These are phyloP conservation scores for Tirmania nivea DNA, from an alignment of 495 filamentous ascomycete species.

Conservation along the genomic window DNA sequence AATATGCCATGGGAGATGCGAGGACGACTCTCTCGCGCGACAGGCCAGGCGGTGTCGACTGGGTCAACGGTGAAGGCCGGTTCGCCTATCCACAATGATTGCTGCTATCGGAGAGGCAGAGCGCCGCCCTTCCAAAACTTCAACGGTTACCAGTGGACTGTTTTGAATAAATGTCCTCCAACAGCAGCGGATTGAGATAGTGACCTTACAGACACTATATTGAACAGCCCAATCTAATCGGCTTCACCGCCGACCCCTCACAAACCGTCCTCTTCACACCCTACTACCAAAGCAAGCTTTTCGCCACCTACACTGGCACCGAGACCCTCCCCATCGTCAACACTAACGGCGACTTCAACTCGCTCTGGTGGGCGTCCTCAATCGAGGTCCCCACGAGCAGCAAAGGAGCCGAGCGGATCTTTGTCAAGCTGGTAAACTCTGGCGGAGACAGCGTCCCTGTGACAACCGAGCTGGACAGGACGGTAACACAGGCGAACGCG, in stretches of 20 bases:
- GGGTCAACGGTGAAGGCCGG: constrained; percentile 16
- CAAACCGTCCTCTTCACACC: constrained; percentile 26
- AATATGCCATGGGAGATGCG: constrained; percentile 37
- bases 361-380: constrained; percentile 31
- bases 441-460: constrained; percentile 20
- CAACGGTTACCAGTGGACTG: constrained; percentile 24
- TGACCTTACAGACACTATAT: too few relatives aligned
- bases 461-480: constrained; percentile 16
- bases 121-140: constrained; percentile 28
- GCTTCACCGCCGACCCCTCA: constrained; percentile 26
- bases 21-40: constrained; percentile 30
- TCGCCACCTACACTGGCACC: constrained; percentile 26
- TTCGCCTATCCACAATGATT: constrained; percentile 29
- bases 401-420: constrained; percentile 15
- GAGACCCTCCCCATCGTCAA: constrained; percentile 24
- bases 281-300: constrained; percentile 27
- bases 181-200: too few relatives aligned
- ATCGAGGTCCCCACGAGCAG: constrained; percentile 2
- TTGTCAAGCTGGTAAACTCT: constrained; percentile 21
- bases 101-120: constrained; percentile 40
- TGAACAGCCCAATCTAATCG: constrained; percentile 12
- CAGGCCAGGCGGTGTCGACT: constrained; percentile 28
- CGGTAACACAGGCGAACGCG: constrained; percentile 19
- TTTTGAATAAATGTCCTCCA: too few relatives aligned
- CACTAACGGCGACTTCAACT: constrained; percentile 25